Percentiles rank a stretch among this genome's conserved stretches.
These are phyloP conservation scores for Mollisiaceae sp. DNA, from an alignment of 2,329 filamentous ascomycete species.

Conservation along the genomic window DNA sequence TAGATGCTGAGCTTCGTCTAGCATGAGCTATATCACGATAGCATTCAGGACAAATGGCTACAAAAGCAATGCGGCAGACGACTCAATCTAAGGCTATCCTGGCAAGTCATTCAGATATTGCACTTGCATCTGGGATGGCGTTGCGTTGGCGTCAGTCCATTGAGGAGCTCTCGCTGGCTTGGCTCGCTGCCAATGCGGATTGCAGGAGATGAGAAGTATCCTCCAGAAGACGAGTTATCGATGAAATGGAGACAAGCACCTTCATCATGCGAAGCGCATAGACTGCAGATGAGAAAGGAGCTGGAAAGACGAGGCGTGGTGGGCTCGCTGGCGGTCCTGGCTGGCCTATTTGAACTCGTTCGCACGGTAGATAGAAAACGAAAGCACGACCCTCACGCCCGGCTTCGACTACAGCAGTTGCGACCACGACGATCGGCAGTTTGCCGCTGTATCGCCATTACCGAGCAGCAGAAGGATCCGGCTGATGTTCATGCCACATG, in stretches of 20 bases:
- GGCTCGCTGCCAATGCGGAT: background rate
- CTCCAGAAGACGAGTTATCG: background rate
- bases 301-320: background rate
- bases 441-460: background rate
- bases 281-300: background rate
- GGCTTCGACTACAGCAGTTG: background rate
- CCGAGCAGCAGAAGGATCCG: background rate
- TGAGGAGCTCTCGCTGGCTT: background rate
- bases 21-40: background rate
- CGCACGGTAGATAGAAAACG: background rate
- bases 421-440: background rate
- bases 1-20: background rate
- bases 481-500: background rate
- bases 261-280: background rate
- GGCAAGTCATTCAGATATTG: background rate
- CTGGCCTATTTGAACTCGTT: background rate
- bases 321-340: too few species aligned
- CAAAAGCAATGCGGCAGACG: background rate
- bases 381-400: background rate
- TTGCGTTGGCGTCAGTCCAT: background rate
- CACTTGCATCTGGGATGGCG: background rate
- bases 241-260: background rate
- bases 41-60: background rate
- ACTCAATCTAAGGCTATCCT: background rate
- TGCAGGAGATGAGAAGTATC: background rate